Percentiles rank a stretch among this genome's conserved stretches.
Evolutionary conservation across 2,329 filamentous ascomycete species (phyloP).

Genomic region (Ceratocystis eucalypticola): DNA sequence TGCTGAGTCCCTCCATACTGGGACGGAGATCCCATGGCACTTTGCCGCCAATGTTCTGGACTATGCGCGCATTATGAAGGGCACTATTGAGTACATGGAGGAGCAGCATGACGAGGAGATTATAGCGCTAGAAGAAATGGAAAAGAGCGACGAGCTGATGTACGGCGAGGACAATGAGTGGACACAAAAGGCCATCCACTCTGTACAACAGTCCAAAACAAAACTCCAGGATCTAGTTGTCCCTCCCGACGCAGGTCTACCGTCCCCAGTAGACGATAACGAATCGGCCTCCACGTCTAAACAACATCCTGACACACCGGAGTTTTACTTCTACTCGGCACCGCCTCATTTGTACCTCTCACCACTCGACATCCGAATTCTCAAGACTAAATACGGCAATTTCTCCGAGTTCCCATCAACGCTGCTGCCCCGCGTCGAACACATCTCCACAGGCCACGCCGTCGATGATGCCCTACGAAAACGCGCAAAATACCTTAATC

Average conservation of each 20-base stretch:
- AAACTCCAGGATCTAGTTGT: slow-evolving; percentile 35
- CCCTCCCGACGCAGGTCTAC: background rate
- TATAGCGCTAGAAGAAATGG: slow-evolving; percentile 57
- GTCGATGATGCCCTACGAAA: slow-evolving; percentile 75
- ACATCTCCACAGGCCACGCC: slow-evolving; percentile 75
- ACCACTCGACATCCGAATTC: slow-evolving; percentile 78
- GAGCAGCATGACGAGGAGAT: slow-evolving; percentile 72
- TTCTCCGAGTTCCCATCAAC: slow-evolving; percentile 75
- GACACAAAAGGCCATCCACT: slow-evolving; percentile 69
- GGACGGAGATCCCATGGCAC: slow-evolving; percentile 83
- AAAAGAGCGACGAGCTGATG: slow-evolving; percentile 77
- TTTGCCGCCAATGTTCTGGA: slow-evolving; percentile 88
- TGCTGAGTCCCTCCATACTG: slow-evolving; percentile 52
- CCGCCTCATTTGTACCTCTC: slow-evolving; percentile 81
- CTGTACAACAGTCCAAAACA: slow-evolving; percentile 63
- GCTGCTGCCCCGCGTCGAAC: slow-evolving; percentile 74
- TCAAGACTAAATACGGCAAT: slow-evolving; percentile 76
- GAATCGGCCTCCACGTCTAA: background rate
- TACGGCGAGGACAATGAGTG: slow-evolving; percentile 90
- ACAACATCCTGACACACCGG: background rate
- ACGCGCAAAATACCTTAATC: slow-evolving; percentile 72
- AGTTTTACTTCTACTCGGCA: slow-evolving; percentile 66
- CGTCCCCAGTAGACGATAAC: background rate
- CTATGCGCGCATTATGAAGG: slow-evolving; percentile 91
- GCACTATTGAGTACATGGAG: slow-evolving; percentile 74